These are phyloP conservation scores for Larix sibirica DNA, from an alignment of 83 land plant species.

Conservation along the genomic window DNA sequence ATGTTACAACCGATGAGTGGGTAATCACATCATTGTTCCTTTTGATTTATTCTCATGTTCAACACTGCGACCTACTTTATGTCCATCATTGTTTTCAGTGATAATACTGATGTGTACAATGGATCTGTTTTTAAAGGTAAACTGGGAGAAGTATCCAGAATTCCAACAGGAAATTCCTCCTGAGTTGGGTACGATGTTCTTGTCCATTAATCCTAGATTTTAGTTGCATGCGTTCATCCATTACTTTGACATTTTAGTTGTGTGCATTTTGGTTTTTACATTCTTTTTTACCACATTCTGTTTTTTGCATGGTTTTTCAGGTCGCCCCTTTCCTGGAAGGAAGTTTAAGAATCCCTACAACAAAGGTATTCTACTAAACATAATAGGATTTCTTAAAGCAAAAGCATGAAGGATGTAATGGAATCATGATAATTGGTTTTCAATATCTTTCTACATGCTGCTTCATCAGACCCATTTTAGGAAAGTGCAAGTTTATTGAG, in stretches of 20 bases:
- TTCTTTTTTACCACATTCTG: not conserved
- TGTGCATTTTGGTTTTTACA: not conserved
- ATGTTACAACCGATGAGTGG: conserved; percentile 74
- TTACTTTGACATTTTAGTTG: not conserved
- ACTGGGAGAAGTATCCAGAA: conserved; percentile 70
- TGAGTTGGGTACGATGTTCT: conserved; percentile 23
- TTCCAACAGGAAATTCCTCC: conserved; percentile 25
- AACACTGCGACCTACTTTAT: not conserved
- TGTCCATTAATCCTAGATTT: not conserved
- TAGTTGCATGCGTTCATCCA: not conserved
- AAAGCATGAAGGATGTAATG: not conserved
- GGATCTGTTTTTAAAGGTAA: conserved; percentile 32
- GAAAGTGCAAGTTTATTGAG: too few relatives aligned
- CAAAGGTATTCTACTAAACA: conserved; percentile 38
- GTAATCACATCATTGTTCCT: conserved; percentile 24
- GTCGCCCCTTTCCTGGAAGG: conserved; percentile 11
- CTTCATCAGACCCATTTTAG: too few relatives aligned
- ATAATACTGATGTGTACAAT: not conserved
- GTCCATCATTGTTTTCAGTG: not conserved
- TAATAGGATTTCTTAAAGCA: conserved; percentile 37
- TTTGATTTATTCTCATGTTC: too few relatives aligned
- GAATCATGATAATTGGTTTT: too few relatives aligned
- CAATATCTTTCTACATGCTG: too few relatives aligned
- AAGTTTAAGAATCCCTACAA: conserved; percentile 53
- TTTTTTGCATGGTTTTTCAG: conserved; percentile 16